phyloP scores from a whole-genome alignment of 2,329 filamentous ascomycete species.

The Fusarium circinatum region DNA sequence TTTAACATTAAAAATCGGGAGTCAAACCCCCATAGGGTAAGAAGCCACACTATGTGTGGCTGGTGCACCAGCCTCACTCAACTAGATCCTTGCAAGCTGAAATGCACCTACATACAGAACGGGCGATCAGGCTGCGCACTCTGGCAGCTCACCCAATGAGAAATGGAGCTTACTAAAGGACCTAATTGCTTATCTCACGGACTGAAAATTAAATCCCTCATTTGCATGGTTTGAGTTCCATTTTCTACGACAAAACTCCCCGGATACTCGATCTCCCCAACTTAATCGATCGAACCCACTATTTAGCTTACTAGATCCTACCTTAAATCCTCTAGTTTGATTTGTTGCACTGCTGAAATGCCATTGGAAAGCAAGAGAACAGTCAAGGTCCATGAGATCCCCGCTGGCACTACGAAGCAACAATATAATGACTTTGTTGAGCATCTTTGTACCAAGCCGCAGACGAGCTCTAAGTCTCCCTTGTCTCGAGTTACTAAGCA shows the following conservation, averaged over 20 bases:
- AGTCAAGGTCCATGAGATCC: background rate
- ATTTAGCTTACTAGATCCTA: background rate
- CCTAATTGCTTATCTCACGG: rapidly evolving
- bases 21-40: background rate
- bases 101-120: background rate
- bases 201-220: background rate
- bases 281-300: background rate
- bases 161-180: background rate
- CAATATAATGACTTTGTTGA: background rate
- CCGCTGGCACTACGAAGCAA: rapidly evolving
- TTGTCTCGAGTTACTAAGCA: rapidly evolving
- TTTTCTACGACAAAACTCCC: background rate
- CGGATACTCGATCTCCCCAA: rapidly evolving
- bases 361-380: background rate
- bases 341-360: rapidly evolving
- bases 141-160: background rate
- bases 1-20: background rate
- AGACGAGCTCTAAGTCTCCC: rapidly evolving
- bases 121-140: background rate
- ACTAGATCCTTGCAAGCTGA: background rate
- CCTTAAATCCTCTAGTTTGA: background rate
- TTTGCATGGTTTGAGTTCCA: background rate
- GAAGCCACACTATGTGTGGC: background rate
- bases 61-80: background rate
- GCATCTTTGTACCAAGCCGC: background rate